Conservation (phyloP, 2,329 filamentous ascomycete species). For the Aspergillus novoparasiticus region DNA sequence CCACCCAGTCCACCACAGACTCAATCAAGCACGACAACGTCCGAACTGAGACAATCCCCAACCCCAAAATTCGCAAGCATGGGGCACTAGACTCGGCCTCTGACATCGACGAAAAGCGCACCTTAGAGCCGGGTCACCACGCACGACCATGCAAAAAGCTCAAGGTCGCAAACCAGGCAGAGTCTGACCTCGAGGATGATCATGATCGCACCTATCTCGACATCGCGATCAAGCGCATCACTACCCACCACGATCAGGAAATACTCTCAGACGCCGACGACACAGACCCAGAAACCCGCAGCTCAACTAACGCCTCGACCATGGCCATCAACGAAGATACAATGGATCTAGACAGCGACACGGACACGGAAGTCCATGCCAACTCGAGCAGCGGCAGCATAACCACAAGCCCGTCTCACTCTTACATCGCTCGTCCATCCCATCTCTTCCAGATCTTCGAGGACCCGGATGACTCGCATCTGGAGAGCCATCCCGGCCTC, state of each 20-base stretch:
- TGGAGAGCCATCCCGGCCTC: not conserved
- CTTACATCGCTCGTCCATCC: not conserved
- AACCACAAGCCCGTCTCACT: not conserved
- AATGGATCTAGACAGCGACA: not conserved
- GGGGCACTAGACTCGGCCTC: not conserved
- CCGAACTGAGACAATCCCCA: not conserved
- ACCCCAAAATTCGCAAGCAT: not conserved
- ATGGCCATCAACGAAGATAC: not conserved
- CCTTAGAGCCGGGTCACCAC: not conserved
- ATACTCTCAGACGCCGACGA: not conserved
- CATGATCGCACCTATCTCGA: not conserved
- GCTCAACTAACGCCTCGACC: not conserved
- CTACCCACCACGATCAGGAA: not conserved
- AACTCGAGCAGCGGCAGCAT: not conserved
- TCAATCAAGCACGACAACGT: not conserved
- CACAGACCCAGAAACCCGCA: not conserved
- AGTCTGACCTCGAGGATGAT: not conserved
- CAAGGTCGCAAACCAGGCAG: not conserved
- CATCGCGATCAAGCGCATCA: not conserved
- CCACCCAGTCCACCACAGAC: not conserved
- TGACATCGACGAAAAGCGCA: not conserved
- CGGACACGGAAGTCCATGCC: not conserved
- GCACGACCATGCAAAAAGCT: not conserved
- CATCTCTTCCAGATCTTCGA: slow-evolving; percentile 23
- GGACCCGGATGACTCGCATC: slow-evolving; percentile 16